These are phyloP conservation scores for Bjerkandera adusta DNA, from an alignment of 1,284 basidiomycete genomes.

Conservation along the genomic window DNA sequence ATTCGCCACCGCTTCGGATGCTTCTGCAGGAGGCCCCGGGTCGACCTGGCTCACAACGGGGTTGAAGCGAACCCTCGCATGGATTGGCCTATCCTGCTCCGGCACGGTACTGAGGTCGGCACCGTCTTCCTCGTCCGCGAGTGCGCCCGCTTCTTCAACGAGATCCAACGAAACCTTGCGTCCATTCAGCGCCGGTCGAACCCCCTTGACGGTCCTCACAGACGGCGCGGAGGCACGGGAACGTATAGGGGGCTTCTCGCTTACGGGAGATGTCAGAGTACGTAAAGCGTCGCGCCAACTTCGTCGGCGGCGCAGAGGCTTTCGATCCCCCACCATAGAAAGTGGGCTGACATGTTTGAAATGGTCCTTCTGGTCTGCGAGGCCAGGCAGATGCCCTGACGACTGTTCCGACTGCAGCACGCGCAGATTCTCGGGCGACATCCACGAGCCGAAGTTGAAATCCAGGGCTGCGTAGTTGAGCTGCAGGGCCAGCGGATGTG, in stretches of 20 bases:
- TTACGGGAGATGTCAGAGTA: slow-evolving; percentile 23
- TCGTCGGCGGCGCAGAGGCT: slow-evolving; percentile 35
- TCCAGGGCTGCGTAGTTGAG: slow-evolving; percentile 85
- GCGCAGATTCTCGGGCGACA: slow-evolving; percentile 84
- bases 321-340: slow-evolving; percentile 77
- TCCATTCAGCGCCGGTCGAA: too few relatives aligned
- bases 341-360: slow-evolving; percentile 83
- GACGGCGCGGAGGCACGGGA: slow-evolving; percentile 16
- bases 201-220: too few relatives aligned
- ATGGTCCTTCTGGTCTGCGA: slow-evolving; percentile 86
- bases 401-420: slow-evolving; percentile 84
- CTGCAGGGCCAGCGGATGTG: slow-evolving; percentile 77
- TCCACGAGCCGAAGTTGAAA: slow-evolving; percentile 98
- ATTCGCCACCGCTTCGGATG: background rate
- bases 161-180: background rate
- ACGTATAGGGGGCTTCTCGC: slow-evolving; percentile 22
- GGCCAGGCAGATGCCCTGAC: slow-evolving; percentile 63
- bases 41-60: slow-evolving; percentile 23
- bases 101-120: slow-evolving; percentile 37
- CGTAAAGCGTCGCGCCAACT: slow-evolving; percentile 55
- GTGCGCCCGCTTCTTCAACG: slow-evolving; percentile 26
- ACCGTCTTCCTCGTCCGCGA: slow-evolving; percentile 52
- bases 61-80: slow-evolving; percentile 54
- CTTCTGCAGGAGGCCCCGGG: slow-evolving; percentile 6
- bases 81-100: slow-evolving; percentile 62